Evolutionary conservation across 805 yeast species (phyloP), one percentile per base, ranked within the genome.

Genomic region (baker's yeast (Saccharomyces cerevisiae)): DNA sequence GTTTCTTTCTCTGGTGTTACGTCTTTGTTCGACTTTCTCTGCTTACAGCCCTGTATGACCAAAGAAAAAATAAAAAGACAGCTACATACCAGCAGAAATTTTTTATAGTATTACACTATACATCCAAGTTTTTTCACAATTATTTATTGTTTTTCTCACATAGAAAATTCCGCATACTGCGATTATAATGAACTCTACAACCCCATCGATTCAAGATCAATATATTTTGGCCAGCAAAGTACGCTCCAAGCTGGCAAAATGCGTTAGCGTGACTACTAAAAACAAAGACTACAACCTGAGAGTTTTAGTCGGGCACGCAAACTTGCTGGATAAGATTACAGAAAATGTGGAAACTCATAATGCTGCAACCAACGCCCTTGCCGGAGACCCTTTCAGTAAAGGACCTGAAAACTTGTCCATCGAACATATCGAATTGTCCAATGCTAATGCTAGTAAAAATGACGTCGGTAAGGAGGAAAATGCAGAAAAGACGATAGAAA

Each of bases 251-350:
- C 59, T 67, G 11, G 41, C 59, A 30, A 47, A 30, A 4, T 61
- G 64, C 50, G 67, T 65, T 2, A 53, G 52, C 26, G 46, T 55
- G 2, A 57, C 49, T 30, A 49, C 53, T 32, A 52, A 48, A 28
- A 63, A 58, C 47, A 60, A 57, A 48, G 68, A 66, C 29, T 57
- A 57, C 36, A 60, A 69, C 27, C 53, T 68, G 24, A 54, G 73
- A 27, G 59, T 63, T 6, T 51, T 69, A 14, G 69, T 69, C 0
- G 72, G 69, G 2, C 73, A 69, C 53, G 71, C 73, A 1, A 67
- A 68, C 55, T 51, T 69, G 46, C 54, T 68, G 30, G 73, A 69
- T 52, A 59, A 59, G 22, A 48, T 68, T 8, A 60, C 60, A 54
- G 67, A 63, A 21, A 59, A 50, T 24, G 60, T 64, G 8, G 59